Conservation (phyloP, 108 stramenopile genomes). For the Bacterosira constricta region DNA sequence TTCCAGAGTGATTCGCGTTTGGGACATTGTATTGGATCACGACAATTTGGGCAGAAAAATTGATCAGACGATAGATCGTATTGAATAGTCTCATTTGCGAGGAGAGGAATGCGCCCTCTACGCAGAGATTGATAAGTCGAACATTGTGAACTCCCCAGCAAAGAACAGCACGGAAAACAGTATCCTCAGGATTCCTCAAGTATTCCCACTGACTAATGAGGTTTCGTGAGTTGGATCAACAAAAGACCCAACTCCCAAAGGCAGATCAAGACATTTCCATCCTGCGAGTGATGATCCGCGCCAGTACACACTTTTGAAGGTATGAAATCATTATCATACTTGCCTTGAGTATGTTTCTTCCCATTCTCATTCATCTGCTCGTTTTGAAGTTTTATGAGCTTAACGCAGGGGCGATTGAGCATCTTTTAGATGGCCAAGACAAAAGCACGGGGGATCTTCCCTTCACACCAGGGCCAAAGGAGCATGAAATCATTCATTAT, state of each 20-base stretch:
- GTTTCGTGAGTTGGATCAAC: neutral
- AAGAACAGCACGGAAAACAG: no score
- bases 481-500: conserved; percentile 51
- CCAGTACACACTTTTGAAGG: conserved; percentile 49
- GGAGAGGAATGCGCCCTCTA: conserved; percentile 44
- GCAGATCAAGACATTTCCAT: conserved; percentile 25
- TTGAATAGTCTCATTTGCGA: conserved; percentile 50
- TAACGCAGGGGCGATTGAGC: conserved; percentile 21
- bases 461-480: conserved; percentile 56
- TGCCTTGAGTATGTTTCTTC: no score
- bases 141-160: neutral
- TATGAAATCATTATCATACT: no score
- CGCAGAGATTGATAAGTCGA: conserved; percentile 19
- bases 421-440: conserved; percentile 31
- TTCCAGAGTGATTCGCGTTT: conserved; percentile 44
- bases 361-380: no score
- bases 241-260: neutral
- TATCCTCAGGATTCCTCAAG: conserved; percentile 16
- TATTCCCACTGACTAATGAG: conserved; percentile 36
- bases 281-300: conserved; percentile 46
- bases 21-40: conserved; percentile 54
- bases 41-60: conserved; percentile 45
- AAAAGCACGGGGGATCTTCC: conserved; percentile 46
- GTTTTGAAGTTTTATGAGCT: conserved; percentile 60
- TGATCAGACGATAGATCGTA: conserved; percentile 34